Base-by-base conservation (phyloP, 129 eudicot genomes). In the Flaveria linearis region DNA sequence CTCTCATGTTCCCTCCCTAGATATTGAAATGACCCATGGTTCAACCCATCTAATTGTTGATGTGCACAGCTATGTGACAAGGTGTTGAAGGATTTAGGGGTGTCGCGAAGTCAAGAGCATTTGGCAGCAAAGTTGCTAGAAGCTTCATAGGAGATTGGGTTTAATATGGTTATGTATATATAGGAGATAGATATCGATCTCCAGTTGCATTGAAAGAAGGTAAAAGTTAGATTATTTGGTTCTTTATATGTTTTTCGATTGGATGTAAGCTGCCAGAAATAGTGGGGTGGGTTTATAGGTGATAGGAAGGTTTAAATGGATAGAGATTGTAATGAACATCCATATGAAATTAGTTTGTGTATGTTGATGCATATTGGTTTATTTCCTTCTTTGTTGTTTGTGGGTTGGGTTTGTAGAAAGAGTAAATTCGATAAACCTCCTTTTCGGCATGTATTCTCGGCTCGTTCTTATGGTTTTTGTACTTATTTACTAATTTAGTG, bases 51-150 rank as follows among this genome's bases (percentile, higher is more conserved):
- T 66, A 41, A 39, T 3, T 36, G 25, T 51, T 50, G 60, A n/a
- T 71, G 15, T 55, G 26, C 83, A 86, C 97, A 92, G 97, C 83
- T 94, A 69, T 94, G 98, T 11, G 85, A 80, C 20, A 89, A 78
- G 78, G 81, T 94, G 56, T 86, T 93, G 11, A 84, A 80, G 56
- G 96, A 94, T 77, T 84, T 91, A 75, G 92, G 90, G 25, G 96
- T 87, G 62, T 72, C 96, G 2, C 68, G 56, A 73, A 85, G 89
- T 78, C 85, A 86, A 76, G 92, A 85, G 86, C 82, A 86, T 67
- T 51, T 88, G 80, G 85, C 83, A 46, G 77, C 88, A 18, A 83
- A 82, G 67, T 69, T 86, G 60, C 77, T 82, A 76, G 82, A 77
- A 64, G 67, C 78, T 46, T 76, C 72, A 25, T 77, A 73, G 63